Base-by-base conservation (phyloP, 2,329 filamentous ascomycete genomes). In the Alternaria brassicae region DNA sequence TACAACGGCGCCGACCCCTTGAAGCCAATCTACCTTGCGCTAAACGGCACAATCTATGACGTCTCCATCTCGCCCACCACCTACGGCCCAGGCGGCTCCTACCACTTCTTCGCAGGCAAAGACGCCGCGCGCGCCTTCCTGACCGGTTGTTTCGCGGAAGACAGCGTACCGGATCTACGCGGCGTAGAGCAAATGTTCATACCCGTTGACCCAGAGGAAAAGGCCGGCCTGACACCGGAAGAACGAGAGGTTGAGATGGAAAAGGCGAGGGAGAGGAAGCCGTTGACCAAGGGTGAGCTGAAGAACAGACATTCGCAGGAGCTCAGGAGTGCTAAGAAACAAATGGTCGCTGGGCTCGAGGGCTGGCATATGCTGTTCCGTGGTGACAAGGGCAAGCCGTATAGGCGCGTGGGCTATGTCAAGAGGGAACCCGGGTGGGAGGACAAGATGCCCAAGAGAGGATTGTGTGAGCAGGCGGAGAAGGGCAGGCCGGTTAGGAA, bases 51-150 rank as follows among this genome's bases (percentile, higher is more conserved):
- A 58, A 91, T 96, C 79, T 95, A 90, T 84, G 92, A 96, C 78
- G 92, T 96, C 39, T 86, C 86, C n/a, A 80, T 84, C 28, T 88
- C 88, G 53, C 77, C 76, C 9, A 36, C 58, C 2, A 78, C 76
- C 56, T 84, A 84, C 83, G 86, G 68, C 78, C 85, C 93, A 0
- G 93, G 92, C 27, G 95, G 93, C 4, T 88, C 88, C 36, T 99
- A 99, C 83, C 85, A 89, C 72, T 89, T 90, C 80, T 97, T 99
- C 78, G 87, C 93, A 0, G 95, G 94, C 61, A 85, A 85, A 62
- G 95, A 99, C 79, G 93, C 94, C 32, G 88, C 91, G 13, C 89
- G 95, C 48, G 92, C 89, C 19, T 99, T 93, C 78, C 88, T 99
- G 19, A 98, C 95, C 2, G 92, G 92, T 17, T 99, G 95, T 78